Evolutionary conservation across 495 filamentous ascomycete genomes (phyloP), one percentile per base, ranked within the genome.

Genomic region (Xylaria bambusicola): DNA sequence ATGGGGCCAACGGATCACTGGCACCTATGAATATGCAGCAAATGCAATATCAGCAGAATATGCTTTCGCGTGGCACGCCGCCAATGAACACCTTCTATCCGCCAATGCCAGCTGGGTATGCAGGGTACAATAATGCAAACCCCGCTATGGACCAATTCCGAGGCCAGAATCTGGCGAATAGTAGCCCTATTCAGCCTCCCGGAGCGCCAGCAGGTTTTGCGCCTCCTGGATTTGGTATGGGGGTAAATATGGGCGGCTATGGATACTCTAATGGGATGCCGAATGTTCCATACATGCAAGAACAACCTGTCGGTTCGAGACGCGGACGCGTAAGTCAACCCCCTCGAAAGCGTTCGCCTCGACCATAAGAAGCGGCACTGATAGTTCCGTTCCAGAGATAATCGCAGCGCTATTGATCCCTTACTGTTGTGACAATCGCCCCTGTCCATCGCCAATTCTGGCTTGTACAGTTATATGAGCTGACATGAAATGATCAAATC

Each of bases 31-130:
- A 74, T 36, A 67, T 82, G 1, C 77, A 80, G 63, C 81, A 82
- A 61, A 61, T 84, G 41, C 84, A 86, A 67, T 85, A 82, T 62
- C 83, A 86, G 68, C 84, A 86, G 63, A 74, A 67, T 54, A 73
- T 86, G 66, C 76, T 86, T 56, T 73, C 80, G 5, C 80, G 82
- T 23, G 74, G 74, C 17, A 70, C 71, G 7, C 77, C 80, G 17
- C 77, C 78, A 17, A 76, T 82, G 71, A 79, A 73, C 65, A 82
- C 79, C 55, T 81, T 73, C 65, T 84, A 75, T 64, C 77, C 78
- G 0, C 53, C 71, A 15, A 73, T 81, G 71, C 76, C 76, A 60
- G 67, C 74, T 21, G 81, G 80, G 0, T 82, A 73, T 58, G 72
- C 69, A 31, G 77, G 71, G 35, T 83, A 77, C 57, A 76, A 70